phyloP scores from a whole-genome alignment of 768 basidiomycete species.

The Rickenella mellea region DNA sequence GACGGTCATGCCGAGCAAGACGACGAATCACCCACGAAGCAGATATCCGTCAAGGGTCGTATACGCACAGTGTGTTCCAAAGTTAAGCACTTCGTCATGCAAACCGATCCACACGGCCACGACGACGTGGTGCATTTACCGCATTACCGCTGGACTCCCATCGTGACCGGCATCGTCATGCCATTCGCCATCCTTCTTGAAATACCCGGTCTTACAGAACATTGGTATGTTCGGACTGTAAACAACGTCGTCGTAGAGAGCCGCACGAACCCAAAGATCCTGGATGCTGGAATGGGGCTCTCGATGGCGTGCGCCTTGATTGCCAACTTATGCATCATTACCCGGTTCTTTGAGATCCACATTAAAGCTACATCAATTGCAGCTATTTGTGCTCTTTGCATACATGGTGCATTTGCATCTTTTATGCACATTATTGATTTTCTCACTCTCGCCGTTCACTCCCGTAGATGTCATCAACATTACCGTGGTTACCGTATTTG shows the following conservation, averaged over 20 bases:
- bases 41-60: not conserved
- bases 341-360: constrained; percentile 63
- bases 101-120: not conserved
- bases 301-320: constrained; percentile 60
- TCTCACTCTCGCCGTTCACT: not conserved
- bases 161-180: constrained; percentile 57
- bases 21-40: no score
- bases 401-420: constrained; percentile 43
- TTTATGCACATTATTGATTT: not conserved
- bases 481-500: constrained; percentile 47
- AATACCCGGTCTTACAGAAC: constrained; percentile 70
- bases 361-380: constrained; percentile 54
- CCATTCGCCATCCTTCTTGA: constrained; percentile 77
- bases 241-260: constrained; percentile 35
- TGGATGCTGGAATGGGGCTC: constrained; percentile 52
- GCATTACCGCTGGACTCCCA: constrained; percentile 51
- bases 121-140: not conserved
- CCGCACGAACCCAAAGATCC: constrained; percentile 42
- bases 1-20: no score
- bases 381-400: constrained; percentile 52
- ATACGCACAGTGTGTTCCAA: not conserved
- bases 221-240: constrained; percentile 60
- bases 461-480: constrained; percentile 61
- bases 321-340: constrained; percentile 59
- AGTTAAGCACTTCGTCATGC: not conserved